Evolutionary conservation across 768 basidiomycete genomes (phyloP).

Genomic region (Auriscalpium orientale): DNA sequence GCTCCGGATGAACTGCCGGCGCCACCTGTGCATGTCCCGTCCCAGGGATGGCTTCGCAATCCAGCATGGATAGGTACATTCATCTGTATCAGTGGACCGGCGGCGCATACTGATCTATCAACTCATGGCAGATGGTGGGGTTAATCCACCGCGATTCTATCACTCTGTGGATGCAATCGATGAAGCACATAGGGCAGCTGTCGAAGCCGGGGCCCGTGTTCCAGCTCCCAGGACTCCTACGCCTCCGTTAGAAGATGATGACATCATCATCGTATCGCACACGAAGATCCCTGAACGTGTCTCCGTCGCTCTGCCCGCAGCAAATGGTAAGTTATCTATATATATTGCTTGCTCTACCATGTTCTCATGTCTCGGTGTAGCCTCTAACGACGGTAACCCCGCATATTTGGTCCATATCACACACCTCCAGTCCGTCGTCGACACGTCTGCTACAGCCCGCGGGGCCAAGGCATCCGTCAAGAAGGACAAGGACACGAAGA

Average conservation of each 20-base stretch:
- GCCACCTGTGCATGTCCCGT: neutral
- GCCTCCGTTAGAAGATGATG: neutral
- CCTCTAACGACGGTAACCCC: neutral
- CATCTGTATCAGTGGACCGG: neutral
- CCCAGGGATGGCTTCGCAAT: neutral
- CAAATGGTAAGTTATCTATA: neutral
- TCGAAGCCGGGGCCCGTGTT: neutral
- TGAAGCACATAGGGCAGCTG: neutral
- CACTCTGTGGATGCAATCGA: neutral
- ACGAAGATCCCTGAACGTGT: neutral
- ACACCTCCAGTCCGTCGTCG: neutral
- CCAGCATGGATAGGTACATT: slow-evolving; percentile 3
- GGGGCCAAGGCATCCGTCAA: neutral
- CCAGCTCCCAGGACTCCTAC: neutral
- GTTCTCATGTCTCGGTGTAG: neutral
- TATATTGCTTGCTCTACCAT: neutral
- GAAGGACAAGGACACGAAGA: neutral
- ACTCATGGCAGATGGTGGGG: neutral
- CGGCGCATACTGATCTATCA: neutral
- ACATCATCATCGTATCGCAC: neutral
- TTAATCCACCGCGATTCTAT: slow-evolving; percentile 3
- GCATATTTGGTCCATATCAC: neutral
- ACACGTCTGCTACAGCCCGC: neutral
- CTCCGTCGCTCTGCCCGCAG: neutral
- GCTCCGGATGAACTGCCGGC: too few relatives aligned